Evolutionary conservation across 306 rosid genomes (phyloP).

Genomic region (Begonia loranthoides): DNA sequence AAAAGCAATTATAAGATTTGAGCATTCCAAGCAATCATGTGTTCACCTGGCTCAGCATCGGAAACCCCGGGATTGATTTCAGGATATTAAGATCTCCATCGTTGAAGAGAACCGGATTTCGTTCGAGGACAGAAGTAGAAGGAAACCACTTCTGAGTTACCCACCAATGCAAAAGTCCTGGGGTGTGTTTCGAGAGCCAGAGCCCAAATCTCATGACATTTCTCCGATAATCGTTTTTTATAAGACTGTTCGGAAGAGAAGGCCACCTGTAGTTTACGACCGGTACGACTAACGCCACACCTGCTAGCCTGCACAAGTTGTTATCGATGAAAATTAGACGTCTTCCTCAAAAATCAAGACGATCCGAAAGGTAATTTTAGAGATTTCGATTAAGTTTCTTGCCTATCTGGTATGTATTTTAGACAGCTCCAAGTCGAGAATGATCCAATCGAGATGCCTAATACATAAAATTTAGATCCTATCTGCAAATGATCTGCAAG

Average conservation of each 20-base stretch:
- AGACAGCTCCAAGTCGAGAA: constrained; percentile 85
- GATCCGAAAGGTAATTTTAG: too few species aligned
- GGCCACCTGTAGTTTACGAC: constrained; percentile 74
- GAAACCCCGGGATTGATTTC: constrained; percentile 62
- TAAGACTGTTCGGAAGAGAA: constrained; percentile 53
- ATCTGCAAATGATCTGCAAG: constrained; percentile 67
- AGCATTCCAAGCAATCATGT: too few species aligned
- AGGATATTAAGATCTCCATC: constrained; percentile 58
- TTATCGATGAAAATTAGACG: too few species aligned
- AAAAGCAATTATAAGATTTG: too few species aligned
- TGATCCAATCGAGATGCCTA: constrained; percentile 91
- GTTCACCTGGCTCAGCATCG: constrained; percentile 77
- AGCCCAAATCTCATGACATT: constrained; percentile 31
- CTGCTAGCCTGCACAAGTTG: constrained; percentile 60
- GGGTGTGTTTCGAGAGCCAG: constrained; percentile 51
- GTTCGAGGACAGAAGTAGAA: constrained; percentile 69
- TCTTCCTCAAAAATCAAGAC: too few species aligned
- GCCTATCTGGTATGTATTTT: constrained; percentile 73
- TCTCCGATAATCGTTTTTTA: constrained; percentile 59
- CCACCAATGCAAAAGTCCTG: constrained; percentile 69
- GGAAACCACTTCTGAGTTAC: constrained; percentile 85
- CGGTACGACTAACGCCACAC: constrained; percentile 74
- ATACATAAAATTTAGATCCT: constrained; percentile 63
- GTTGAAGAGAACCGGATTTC: constrained; percentile 66
- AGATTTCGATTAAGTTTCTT: constrained; percentile 16